Base-by-base conservation (phyloP, 2,329 filamentous ascomycete genomes). In the Fusarium virguliforme region DNA sequence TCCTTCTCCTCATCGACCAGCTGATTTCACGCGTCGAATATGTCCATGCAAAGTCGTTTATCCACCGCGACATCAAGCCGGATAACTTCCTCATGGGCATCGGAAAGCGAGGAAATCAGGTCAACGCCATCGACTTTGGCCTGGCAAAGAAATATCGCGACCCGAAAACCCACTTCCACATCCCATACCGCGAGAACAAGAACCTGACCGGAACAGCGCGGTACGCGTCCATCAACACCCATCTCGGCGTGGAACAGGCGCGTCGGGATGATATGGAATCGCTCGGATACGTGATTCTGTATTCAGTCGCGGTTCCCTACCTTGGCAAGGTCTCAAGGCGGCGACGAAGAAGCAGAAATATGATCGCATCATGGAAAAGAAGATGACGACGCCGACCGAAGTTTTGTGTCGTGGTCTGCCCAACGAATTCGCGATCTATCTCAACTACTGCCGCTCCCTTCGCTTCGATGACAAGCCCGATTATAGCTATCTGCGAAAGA, bases 381-480 rank as follows among this genome's bases (percentile, higher is more conserved):
- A 62, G 50, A 62, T 46, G 50, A 46, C 48, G 4, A 56, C 59
- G 30, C 26, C 50, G 10, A 56, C 26, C 5, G 50, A 62, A 46
- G 50, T 41, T 4, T 18, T 62, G n/a, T 62, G 59, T 34, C 26
- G 30, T 15, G 50, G 59, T 18, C 38, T 55, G 9, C 59, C 59
- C 35, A 55, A 62, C 8, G 59, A 54, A n/a, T 62, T 62, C 78
- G 95, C 95, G 86, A 98, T 98, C 83, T 99, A 99, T 84, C 89
- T 99, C 57, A 98, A 98, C 91, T 99, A 99, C 88, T 98, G 95
- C 60, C 94, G 96, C 69, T 98, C 95, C 63, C 94, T 99, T 75
- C 95, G 96, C 77, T 99, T 99, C 85, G 96, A 99, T 81, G 96
- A 99, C 87, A 98, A 98, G 91, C 96, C 96, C 37, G 96, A 99